Evolutionary conservation across 768 basidiomycete species (phyloP), one percentile per base, ranked within the genome.

Genomic region (Pleurotus eryngii): DNA sequence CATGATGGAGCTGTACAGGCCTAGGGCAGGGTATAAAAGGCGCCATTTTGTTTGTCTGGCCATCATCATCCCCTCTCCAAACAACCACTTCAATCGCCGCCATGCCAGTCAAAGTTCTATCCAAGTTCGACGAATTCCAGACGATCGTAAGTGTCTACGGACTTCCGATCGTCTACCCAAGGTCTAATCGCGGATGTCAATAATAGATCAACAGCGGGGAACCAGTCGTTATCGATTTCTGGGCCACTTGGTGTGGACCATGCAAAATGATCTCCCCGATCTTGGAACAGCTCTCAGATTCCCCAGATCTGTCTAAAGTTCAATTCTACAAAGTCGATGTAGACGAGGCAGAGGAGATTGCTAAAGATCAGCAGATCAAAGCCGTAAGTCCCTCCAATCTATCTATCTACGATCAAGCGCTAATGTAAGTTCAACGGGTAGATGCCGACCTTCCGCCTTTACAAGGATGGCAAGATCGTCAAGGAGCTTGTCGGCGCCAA

Each of bases 211-310:
- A 72, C 64, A 68, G 75, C 57, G 76, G 72, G 57, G 76, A 77
- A 61, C 69, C 73, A 60, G 70, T 77, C 63, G 66, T 86, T n/a
- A 76, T 90, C 65, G 86, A 90, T 71, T 89, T 89, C 71, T 87
- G 85, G 85, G 89, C 89, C 40, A 80, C 81, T 1, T 89, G 89
- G 88, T 89, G 84, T 70, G 86, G 86, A 12, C 87, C 87, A 15
- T 89, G 87, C 82, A 76, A 71, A 56, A 60, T 76, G 40, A 88
- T 90, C 71, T 81, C 81, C n/a, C 88, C 88, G 56, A 65, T 86
- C 47, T 84, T 89, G 61, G 84, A 87, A 67, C 73, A 78, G 60
- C 64, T 86, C 30, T 76, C 83, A 2, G 37, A 47, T 11, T 60
- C 71, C 0, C 38, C 63, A 17, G 42, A 15, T 2, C 5, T 50